A percentile compares a stretch with the other conserved stretches of the same genome.
phyloP scores from a whole-genome alignment of 805 yeast species.

The Yarrowia porcina region DNA sequence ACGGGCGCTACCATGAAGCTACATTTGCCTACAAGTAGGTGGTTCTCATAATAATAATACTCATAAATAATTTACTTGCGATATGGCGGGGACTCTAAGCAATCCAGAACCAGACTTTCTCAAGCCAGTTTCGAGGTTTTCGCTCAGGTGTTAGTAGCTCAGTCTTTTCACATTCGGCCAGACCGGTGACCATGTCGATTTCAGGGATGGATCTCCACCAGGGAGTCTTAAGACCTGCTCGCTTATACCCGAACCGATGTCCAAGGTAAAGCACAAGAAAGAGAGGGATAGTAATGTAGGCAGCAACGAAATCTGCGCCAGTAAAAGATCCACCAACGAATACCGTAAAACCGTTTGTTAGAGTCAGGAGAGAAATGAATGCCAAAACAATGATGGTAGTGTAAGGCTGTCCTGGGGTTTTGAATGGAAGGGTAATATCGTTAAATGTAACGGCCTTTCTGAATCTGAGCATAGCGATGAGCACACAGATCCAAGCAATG shows the following conservation, averaged over 20 bases:
- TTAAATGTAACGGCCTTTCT: slow-evolving; percentile 59
- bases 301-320: slow-evolving; percentile 61
- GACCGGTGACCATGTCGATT: slow-evolving; percentile 58
- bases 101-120: slow-evolving; percentile 52
- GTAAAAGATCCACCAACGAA: slow-evolving; percentile 53
- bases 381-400: slow-evolving; percentile 54
- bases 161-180: slow-evolving; percentile 53
- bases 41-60: too few relatives aligned
- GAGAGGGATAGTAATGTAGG: slow-evolving; percentile 64
- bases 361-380: slow-evolving; percentile 49
- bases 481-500: slow-evolving; percentile 57
- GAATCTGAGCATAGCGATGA: slow-evolving; percentile 56
- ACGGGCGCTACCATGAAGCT: too few relatives aligned
- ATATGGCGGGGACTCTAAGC: slow-evolving; percentile 34
- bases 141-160: slow-evolving; percentile 45
- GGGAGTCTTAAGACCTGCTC: slow-evolving; percentile 36
- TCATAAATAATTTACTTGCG: background rate
- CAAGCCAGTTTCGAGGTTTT: slow-evolving; percentile 40
- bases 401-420: slow-evolving; percentile 54
- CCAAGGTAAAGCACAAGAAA: slow-evolving; percentile 53
- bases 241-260: slow-evolving; percentile 48
- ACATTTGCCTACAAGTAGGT: too few relatives aligned
- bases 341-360: slow-evolving; percentile 70
- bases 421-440: slow-evolving; percentile 52
- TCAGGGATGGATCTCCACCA: slow-evolving; percentile 41